Evolutionary conservation across 1,284 basidiomycete species (phyloP).

Genomic region (Phlebopus sp.): DNA sequence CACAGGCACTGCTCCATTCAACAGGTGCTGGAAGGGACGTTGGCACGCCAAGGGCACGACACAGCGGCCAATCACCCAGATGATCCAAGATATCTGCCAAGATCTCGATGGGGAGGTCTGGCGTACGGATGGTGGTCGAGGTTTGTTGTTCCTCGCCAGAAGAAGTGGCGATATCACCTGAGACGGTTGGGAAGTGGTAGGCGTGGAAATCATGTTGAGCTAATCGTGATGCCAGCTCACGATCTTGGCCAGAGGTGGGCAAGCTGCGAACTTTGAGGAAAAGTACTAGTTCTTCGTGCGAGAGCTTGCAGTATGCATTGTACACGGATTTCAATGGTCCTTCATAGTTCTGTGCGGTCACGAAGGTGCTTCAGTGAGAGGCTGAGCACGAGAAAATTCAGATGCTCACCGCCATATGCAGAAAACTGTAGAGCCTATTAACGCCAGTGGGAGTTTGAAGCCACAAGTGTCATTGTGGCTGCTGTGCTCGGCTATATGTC

Average conservation of each 20-base stretch:
- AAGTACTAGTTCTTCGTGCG: constrained; percentile 63
- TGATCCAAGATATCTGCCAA: constrained; percentile 73
- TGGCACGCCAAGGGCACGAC: constrained; percentile 69
- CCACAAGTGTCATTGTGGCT: not conserved
- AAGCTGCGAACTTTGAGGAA: constrained; percentile 71
- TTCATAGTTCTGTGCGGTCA: constrained; percentile 23
- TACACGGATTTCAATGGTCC: constrained; percentile 21
- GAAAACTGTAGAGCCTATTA: constrained; percentile 10
- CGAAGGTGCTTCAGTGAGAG: constrained; percentile 11
- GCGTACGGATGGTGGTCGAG: constrained; percentile 32
- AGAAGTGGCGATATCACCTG: constrained; percentile 22
- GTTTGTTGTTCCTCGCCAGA: constrained; percentile 21
- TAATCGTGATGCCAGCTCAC: constrained; percentile 64
- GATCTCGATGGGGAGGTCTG: constrained; percentile 71
- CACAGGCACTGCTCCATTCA: constrained; percentile 68
- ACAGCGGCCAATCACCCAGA: constrained; percentile 78
- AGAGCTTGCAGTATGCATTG: constrained; percentile 63
- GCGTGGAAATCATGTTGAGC: constrained; percentile 69
- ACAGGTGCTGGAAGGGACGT: constrained; percentile 62
- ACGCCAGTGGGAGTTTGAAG: constrained; percentile 6
- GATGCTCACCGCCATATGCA: constrained; percentile 28
- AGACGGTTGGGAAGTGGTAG: constrained; percentile 54
- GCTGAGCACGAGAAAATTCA: constrained; percentile 2
- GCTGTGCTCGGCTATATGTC: not conserved
- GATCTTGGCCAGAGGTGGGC: constrained; percentile 55